A percentile compares a stretch with the other conserved stretches of the same genome.
Evolutionary conservation across 75 land plant species (phyloP).

Genomic region (Ceratopteris richardii): DNA sequence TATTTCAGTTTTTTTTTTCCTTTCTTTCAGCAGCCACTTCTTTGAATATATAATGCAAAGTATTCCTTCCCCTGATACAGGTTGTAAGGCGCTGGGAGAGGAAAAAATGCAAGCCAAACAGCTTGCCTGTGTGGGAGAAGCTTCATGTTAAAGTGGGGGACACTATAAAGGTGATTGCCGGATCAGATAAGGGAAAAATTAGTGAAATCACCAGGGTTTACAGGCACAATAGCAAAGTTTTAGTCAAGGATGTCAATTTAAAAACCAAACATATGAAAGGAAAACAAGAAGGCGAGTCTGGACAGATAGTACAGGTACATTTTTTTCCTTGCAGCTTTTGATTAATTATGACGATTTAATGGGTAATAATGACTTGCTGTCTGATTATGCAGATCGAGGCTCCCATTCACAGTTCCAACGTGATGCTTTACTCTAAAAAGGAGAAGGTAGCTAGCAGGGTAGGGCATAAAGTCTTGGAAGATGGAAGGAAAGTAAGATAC

Average conservation of each 20-base stretch:
- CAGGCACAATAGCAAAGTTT: slow-evolving; percentile 72
- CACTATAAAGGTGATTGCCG: slow-evolving; percentile 81
- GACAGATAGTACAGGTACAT: slow-evolving; percentile 89
- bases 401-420: slow-evolving; percentile 95
- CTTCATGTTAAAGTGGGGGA: slow-evolving; percentile 97
- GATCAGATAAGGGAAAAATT: slow-evolving; percentile 79
- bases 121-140: slow-evolving; percentile 73
- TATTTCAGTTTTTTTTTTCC: no score
- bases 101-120: slow-evolving; percentile 82
- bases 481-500: slow-evolving; percentile 80
- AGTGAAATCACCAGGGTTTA: slow-evolving; percentile 61
- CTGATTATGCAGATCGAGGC: slow-evolving; percentile 63
- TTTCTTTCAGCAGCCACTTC: no score
- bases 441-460: slow-evolving; percentile 80
- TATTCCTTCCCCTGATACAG: no score
- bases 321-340: not conserved
- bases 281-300: slow-evolving; percentile 74
- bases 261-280: slow-evolving; percentile 95
- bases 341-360: not conserved
- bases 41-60: no score
- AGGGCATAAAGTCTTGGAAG: slow-evolving; percentile 82
- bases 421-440: slow-evolving; percentile 95
- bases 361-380: not conserved
- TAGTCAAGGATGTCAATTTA: slow-evolving; percentile 82
- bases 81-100: slow-evolving; percentile 64